Base-by-base conservation (phyloP, 495 filamentous ascomycete species). In the Penicillium cosmopolitanum region DNA sequence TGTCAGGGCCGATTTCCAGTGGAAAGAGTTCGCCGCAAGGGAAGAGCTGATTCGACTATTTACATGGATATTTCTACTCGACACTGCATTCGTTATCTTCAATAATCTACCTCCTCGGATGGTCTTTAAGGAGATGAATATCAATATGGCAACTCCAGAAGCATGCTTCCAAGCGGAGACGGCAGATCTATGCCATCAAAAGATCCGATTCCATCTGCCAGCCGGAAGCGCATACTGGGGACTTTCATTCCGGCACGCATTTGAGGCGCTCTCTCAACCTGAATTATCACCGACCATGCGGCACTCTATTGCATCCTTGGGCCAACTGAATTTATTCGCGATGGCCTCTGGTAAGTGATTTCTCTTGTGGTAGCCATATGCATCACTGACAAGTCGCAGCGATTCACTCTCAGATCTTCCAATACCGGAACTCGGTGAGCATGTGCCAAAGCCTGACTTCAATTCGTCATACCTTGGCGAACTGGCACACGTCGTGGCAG, bases 41-140 rank as follows among this genome's bases (percentile, higher is more conserved):
- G 68, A 71, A 47, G 68, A 70, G 44, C 51, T 68, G 0, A 68
- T 68, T 11, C 35, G 62, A 12, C 10, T 57, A 16, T 64, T 67
- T 15, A 68, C 55, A 21, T 72, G 60, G 55, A 62, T 69, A 1
- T 72, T 69, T n/a, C 44, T 72, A 19, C 54, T 72, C 11, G 69
- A 72, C n/a, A 62, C 66, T 1, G 66, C 66, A 9, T 69, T 69
- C 33, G 58, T 64, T 1, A 67, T 69, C n/a, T 66, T 72, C 50
- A 66, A 72, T 57, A 72, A 72, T 19, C 48, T 66, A 1, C 69
- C 69, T 7, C 72, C 70, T 11, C 58, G 72, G n/a, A 69, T 73
- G 61, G 61, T 69, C 1, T 63, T 71, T 18, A 65, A 69, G 36
- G 72, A 74, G 25, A 64, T 74, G 60, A 70, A 66, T 16, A 65